These are phyloP conservation scores for Casaregolazyma lundiana DNA, from an alignment of 1,139 yeast species.

Conservation along the genomic window DNA sequence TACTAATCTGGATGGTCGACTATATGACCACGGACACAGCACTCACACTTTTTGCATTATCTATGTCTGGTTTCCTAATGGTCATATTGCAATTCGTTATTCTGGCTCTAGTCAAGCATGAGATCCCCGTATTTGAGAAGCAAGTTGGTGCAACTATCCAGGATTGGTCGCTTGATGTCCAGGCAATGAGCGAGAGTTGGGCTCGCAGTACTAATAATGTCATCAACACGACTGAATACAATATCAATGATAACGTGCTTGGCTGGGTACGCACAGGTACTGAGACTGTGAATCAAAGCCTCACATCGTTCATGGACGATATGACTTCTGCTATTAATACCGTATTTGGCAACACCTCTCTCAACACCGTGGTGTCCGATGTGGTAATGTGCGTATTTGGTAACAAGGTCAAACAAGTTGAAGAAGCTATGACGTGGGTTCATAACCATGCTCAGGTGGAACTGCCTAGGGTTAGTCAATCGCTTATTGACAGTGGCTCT, in stretches of 20 bases:
- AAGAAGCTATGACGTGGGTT: constrained; percentile 76
- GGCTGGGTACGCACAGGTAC: constrained; percentile 63
- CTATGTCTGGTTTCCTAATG: constrained; percentile 40
- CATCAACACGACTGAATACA: constrained; percentile 40
- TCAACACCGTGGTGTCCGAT: constrained; percentile 53
- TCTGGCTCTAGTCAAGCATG: constrained; percentile 28
- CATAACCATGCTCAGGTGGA: constrained; percentile 55
- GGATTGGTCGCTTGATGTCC: constrained; percentile 18
- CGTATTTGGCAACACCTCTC: constrained; percentile 64
- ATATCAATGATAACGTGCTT: constrained; percentile 59
- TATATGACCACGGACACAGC: constrained; percentile 32
- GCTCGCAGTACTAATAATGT: constrained; percentile 47
- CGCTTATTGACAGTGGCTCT: neutral
- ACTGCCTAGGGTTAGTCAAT: constrained; percentile 48
- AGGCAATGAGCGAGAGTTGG: constrained; percentile 40
- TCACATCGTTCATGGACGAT: constrained; percentile 44
- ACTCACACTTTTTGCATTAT: constrained; percentile 36
- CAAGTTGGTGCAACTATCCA: constrained; percentile 17
- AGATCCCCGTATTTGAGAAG: constrained; percentile 18
- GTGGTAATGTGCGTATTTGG: constrained; percentile 79
- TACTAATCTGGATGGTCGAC: constrained; percentile 33
- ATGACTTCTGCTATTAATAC: constrained; percentile 52
- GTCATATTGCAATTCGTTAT: constrained; percentile 41
- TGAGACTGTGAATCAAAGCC: constrained; percentile 49
- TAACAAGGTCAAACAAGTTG: constrained; percentile 58